These are phyloP conservation scores for Vanderwaltozyma yarrowii DNA, from an alignment of 805 yeast species.

Conservation along the genomic window DNA sequence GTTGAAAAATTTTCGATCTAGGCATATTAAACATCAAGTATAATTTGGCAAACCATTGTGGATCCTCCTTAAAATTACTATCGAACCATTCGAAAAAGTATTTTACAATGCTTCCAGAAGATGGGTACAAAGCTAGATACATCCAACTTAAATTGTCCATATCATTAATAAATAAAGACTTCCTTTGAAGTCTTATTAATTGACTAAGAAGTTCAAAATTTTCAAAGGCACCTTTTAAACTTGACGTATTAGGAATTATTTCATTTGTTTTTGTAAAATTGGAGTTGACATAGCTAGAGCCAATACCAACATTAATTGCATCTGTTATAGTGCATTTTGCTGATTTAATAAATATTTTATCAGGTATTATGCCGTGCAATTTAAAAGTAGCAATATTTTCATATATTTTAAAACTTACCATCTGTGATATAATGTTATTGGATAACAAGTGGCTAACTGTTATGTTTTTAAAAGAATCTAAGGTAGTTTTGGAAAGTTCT, in stretches of 20 bases:
- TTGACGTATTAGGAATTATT: slow-evolving; percentile 37
- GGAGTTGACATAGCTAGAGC: slow-evolving; percentile 11
- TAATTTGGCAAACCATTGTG: slow-evolving; percentile 47
- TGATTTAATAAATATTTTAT: slow-evolving; percentile 17
- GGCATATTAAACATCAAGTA: slow-evolving; percentile 39
- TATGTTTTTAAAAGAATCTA: slow-evolving; percentile 29
- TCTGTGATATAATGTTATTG: slow-evolving; percentile 28
- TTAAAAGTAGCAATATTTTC: slow-evolving; percentile 24
- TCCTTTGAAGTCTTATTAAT: slow-evolving; percentile 44
- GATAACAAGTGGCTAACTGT: slow-evolving; percentile 27
- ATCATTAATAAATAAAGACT: slow-evolving; percentile 33
- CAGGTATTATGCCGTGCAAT: slow-evolving; percentile 19
- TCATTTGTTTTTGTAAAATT: slow-evolving; percentile 29
- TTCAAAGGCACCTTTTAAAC: slow-evolving; percentile 31
- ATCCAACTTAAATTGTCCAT: slow-evolving; percentile 54
- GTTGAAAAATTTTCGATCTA: slow-evolving; percentile 33
- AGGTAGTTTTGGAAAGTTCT: slow-evolving; percentile 24
- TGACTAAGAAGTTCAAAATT: slow-evolving; percentile 52
- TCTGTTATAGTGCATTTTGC: slow-evolving; percentile 13
- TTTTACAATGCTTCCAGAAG: slow-evolving; percentile 33
- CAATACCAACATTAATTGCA: slow-evolving; percentile 12
- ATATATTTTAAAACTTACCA: slow-evolving; percentile 12
- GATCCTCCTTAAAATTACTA: slow-evolving; percentile 33
- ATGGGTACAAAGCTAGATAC: slow-evolving; percentile 37
- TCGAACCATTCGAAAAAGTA: slow-evolving; percentile 55